These are phyloP conservation scores for Alternaria arborescens DNA, from an alignment of 2,329 filamentous ascomycete species.

Conservation along the genomic window DNA sequence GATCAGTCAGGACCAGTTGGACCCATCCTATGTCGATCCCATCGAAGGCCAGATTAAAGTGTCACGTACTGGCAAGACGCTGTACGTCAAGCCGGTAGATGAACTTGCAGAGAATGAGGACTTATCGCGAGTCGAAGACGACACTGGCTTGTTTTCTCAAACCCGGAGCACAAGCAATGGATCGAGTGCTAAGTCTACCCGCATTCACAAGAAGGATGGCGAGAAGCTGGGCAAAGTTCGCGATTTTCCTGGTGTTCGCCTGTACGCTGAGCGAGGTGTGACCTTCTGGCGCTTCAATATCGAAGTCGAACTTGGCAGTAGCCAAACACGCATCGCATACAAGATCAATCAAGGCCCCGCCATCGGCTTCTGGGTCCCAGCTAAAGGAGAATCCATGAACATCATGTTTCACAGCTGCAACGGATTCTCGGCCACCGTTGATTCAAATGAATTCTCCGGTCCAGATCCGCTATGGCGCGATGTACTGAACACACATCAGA, in stretches of 20 bases:
- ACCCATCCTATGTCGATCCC: conserved; percentile 87
- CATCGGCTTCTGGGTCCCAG: conserved; percentile 93
- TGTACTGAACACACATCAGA: conserved; percentile 91
- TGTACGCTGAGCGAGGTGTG: conserved; percentile 84
- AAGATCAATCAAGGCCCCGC: conserved; percentile 92
- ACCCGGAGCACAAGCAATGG: conserved; percentile 60
- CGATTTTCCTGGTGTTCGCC: conserved; percentile 80
- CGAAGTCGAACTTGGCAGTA: conserved; percentile 82
- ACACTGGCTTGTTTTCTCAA: conserved; percentile 82
- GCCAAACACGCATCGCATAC: conserved; percentile 89
- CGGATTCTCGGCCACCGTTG: conserved; percentile 84
- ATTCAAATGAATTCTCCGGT: conserved; percentile 82
- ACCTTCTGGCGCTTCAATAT: conserved; percentile 99
- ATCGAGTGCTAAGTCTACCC: conserved; percentile 50
- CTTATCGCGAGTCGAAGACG: conserved; percentile 79
- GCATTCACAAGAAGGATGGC: conserved; percentile 70
- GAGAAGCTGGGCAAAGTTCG: conserved; percentile 83
- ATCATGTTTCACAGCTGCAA: conserved; percentile 99
- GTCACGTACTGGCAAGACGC: conserved; percentile 81
- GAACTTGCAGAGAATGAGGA: conserved; percentile 81
- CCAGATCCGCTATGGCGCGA: conserved; percentile 98
- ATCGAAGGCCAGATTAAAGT: conserved; percentile 87
- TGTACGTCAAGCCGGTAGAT: conserved; percentile 91
- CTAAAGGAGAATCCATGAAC: conserved; percentile 87
- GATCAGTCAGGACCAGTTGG: conserved; percentile 68